Evolutionary conservation across 83 land plant species (phyloP), one percentile per base, ranked within the genome.

Genomic region (Diphasiastrum complanatum): DNA sequence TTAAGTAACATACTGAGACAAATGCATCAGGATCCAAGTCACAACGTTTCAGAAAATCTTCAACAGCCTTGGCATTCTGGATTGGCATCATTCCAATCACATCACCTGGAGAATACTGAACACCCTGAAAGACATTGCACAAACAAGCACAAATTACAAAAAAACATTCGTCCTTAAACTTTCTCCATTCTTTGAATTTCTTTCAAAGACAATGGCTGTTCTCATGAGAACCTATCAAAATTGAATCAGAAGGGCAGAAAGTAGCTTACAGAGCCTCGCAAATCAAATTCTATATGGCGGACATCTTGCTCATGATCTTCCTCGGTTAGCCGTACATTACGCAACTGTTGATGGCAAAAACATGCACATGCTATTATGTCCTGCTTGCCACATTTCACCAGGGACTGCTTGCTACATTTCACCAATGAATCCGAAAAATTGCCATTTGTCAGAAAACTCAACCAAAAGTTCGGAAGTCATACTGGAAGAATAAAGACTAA

Each of bases 21-120:
- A 6, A 18, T 18, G 51, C 51, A 48, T 6, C n/a, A 18, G 6
- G n/a, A 48, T 48, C 51, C 18, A 48, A 48, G 6, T 24, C 51
- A 18, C 51, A 48, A 18, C 51, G n/a, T 6, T 48, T 24, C 51
- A 48, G n/a, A 6, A 48, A 48, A 18, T 24, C 5, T 18, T 6
- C 4, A 18, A 48, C 18, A 48, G 51, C 51, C 23, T 48, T 18
- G 23, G n/a, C 51, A 48, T 24, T 48, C 18, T 48, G 51, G 4
- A 6, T 18, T 48, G 51, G 51, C 6, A 6, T 18, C n/a, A 48
- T 24, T 6, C 51, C 51, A 18, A 48, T 18, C 18, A 48, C 51
- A 18, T 48, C 51, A 48, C 51, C 51, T 18, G 51, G 51, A 6
- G 51, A 5, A 18, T 48, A 48, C 51, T 48, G 23, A 18, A 48